Percentiles rank a stretch among this genome's conserved stretches.
phyloP scores from a whole-genome alignment of 2,329 filamentous ascomycete genomes.

The Aciculosporium take region DNA sequence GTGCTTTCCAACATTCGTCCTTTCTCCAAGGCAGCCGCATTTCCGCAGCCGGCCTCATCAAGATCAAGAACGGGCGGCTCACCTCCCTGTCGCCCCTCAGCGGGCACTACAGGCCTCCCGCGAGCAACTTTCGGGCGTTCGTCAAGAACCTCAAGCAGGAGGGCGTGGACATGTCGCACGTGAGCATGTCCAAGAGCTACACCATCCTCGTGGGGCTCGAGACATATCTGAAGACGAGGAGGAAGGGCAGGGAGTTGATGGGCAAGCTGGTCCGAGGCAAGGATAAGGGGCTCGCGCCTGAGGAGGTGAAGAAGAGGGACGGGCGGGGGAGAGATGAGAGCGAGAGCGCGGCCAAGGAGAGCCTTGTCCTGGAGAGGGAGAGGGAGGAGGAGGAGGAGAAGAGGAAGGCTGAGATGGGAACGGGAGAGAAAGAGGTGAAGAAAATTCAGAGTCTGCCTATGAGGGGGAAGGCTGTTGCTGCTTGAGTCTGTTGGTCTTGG shows the following conservation, averaged over 20 bases:
- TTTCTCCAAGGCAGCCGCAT: constrained; percentile 77
- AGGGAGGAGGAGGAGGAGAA: constrained; percentile 16
- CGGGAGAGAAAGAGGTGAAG: constrained; percentile 21
- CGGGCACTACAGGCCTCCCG: constrained; percentile 76
- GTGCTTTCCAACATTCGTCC: constrained; percentile 81
- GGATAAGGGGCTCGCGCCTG: constrained; percentile 47
- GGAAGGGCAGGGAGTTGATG: constrained; percentile 43
- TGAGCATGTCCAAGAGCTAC: constrained; percentile 71
- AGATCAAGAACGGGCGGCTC: constrained; percentile 69
- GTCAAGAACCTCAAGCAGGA: constrained; percentile 56
- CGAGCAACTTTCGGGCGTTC: constrained; percentile 71
- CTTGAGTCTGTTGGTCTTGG: not conserved
- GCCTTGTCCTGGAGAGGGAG: constrained; percentile 27
- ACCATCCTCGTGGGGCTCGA: constrained; percentile 72
- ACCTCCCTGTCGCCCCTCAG: constrained; percentile 54
- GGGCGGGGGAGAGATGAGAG: constrained; percentile 47
- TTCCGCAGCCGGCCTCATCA: constrained; percentile 69
- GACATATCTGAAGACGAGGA: constrained; percentile 56
- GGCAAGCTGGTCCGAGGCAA: constrained; percentile 37
- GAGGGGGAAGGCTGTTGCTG: constrained; percentile 9
- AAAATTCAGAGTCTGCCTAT: constrained; percentile 24
- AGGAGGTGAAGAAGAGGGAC: constrained; percentile 40
- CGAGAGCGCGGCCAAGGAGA: constrained; percentile 41
- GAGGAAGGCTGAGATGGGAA: constrained; percentile 24
- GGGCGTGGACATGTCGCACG: constrained; percentile 64